Conservation (phyloP, 2,329 filamentous ascomycete genomes). For the Apiospora arundinis region DNA sequence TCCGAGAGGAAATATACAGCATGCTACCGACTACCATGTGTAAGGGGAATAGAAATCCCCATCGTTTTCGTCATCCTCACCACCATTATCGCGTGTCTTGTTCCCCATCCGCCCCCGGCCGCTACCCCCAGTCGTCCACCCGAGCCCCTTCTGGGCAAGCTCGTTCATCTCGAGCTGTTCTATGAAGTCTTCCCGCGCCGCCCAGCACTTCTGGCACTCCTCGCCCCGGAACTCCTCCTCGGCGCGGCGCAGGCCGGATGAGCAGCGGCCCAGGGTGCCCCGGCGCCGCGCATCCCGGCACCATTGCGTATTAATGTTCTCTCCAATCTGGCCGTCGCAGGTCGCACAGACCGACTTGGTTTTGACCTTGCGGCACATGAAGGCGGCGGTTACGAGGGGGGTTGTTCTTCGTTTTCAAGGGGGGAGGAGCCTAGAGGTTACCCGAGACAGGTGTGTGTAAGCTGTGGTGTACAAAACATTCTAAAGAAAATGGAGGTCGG, state of each 20-base stretch:
- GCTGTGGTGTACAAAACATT: too few species aligned
- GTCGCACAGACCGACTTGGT: slow-evolving; percentile 27
- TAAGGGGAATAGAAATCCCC: slow-evolving; percentile 20
- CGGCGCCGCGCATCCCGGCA: slow-evolving; percentile 27
- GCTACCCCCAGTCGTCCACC: slow-evolving; percentile 22
- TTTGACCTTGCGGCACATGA: slow-evolving; percentile 30
- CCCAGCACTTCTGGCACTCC: slow-evolving; percentile 28
- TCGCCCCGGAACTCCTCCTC: slow-evolving; percentile 31
- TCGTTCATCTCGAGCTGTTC: slow-evolving; percentile 27
- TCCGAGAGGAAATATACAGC: neutral
- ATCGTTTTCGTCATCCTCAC: slow-evolving; percentile 19
- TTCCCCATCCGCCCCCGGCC: slow-evolving; percentile 21
- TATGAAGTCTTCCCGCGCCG: slow-evolving; percentile 26
- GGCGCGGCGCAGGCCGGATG: slow-evolving; percentile 22
- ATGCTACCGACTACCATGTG: slow-evolving; percentile 12
- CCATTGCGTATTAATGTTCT: slow-evolving; percentile 27
- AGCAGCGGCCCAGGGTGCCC: slow-evolving; percentile 28
- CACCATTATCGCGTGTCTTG: neutral
- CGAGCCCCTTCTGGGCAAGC: slow-evolving; percentile 27
- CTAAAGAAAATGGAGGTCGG: too few species aligned
- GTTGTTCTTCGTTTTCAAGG: too few species aligned
- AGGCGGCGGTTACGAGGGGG: neutral
- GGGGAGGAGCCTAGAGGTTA: neutral
- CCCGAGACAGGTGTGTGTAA: neutral
- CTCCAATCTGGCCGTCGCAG: slow-evolving; percentile 27